Percentiles rank a stretch among this genome's conserved stretches.
Conservation (phyloP, 2,329 filamentous ascomycete species). For the Curvularia sp. region DNA sequence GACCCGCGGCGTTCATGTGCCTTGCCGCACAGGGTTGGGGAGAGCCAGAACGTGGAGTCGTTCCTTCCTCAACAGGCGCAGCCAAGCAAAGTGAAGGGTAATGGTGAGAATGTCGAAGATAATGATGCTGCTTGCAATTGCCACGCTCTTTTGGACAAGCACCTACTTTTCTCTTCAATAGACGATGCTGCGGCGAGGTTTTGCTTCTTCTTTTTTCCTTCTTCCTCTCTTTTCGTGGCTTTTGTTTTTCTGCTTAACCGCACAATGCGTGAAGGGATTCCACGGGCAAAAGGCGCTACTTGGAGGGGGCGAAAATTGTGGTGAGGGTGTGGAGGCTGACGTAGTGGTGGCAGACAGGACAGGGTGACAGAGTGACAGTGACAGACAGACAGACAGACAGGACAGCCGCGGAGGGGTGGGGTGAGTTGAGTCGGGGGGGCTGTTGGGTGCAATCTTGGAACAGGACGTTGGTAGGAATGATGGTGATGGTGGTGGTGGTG, state of each 20-base stretch:
- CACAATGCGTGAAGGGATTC: background rate
- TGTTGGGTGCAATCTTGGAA: slow-evolving; percentile 32
- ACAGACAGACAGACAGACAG: background rate
- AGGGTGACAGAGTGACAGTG: slow-evolving; percentile 28
- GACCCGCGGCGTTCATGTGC: slow-evolving; percentile 30
- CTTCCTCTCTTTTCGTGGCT: background rate
- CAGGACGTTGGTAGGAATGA: no score
- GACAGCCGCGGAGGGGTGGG: background rate
- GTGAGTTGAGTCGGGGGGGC: slow-evolving; percentile 7
- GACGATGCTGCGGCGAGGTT: background rate
- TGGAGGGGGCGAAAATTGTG: slow-evolving; percentile 4
- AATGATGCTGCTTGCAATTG: background rate
- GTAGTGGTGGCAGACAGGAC: slow-evolving; percentile 34
- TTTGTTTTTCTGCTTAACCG: background rate
- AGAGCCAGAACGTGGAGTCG: slow-evolving; percentile 16
- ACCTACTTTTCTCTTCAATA: background rate
- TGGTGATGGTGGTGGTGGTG: slow-evolving; percentile 12
- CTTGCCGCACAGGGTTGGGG: slow-evolving; percentile 37
- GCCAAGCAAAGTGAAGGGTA: slow-evolving; percentile 20
- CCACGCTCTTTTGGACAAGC: background rate
- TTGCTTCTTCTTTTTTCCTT: background rate
- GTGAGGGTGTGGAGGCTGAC: slow-evolving; percentile 28
- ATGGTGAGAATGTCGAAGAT: slow-evolving; percentile 7
- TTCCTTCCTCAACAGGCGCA: slow-evolving; percentile 26
- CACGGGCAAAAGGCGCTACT: background rate